Percentiles rank a stretch among this genome's conserved stretches.
Evolutionary conservation across 1,139 yeast species (phyloP).

Genomic region (Casaregolazyma suthepensis): DNA sequence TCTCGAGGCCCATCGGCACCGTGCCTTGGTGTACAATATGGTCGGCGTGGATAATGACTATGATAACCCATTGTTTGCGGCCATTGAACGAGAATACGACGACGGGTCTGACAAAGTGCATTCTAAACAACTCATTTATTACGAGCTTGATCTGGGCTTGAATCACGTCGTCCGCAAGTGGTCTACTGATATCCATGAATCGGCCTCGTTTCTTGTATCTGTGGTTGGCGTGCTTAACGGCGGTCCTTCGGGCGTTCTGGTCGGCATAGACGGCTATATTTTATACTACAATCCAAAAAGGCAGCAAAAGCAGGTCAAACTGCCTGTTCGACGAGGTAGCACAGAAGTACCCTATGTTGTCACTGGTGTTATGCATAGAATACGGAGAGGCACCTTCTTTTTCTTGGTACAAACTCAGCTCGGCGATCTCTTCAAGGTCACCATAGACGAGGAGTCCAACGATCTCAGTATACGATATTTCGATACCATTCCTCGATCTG

Average conservation of each 20-base stretch:
- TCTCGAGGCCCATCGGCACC: constrained; percentile 54
- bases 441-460: constrained; percentile 35
- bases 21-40: constrained; percentile 48
- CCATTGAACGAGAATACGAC: constrained; percentile 61
- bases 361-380: constrained; percentile 52
- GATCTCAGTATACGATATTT: constrained; percentile 52
- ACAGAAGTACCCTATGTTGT: constrained; percentile 37
- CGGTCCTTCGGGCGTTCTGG: constrained; percentile 51
- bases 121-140: constrained; percentile 46
- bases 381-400: constrained; percentile 46
- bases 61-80: constrained; percentile 79
- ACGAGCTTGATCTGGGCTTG: constrained; percentile 80
- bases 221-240: constrained; percentile 51
- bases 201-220: constrained; percentile 40
- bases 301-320: constrained; percentile 32
- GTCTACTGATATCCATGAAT: constrained; percentile 37
- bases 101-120: constrained; percentile 9
- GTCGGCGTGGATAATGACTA: constrained; percentile 66
- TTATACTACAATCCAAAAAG: constrained; percentile 39
- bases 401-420: constrained; percentile 61
- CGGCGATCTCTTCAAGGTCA: constrained; percentile 76
- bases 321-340: constrained; percentile 9
- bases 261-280: constrained; percentile 44
- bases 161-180: constrained; percentile 61
- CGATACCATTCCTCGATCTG: constrained; percentile 63